phyloP scores from a whole-genome alignment of 176 grass and related monocot species.

The Olyra latifolia region DNA sequence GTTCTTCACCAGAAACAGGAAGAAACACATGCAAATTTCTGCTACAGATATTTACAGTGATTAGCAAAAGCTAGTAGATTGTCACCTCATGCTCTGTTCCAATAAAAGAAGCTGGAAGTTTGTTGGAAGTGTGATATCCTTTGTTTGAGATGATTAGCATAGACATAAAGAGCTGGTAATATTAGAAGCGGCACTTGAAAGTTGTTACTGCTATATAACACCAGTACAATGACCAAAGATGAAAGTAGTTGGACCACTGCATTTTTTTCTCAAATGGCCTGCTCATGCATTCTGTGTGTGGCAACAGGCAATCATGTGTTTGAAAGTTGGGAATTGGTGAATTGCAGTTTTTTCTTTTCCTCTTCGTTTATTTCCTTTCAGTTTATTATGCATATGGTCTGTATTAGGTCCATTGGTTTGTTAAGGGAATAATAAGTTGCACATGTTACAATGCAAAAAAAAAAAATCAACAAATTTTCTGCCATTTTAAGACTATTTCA shows the following conservation, averaged over 20 bases:
- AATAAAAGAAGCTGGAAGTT: not conserved
- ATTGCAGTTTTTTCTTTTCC: not conserved
- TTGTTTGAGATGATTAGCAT: not conserved
- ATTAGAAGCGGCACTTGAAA: conserved; percentile 3
- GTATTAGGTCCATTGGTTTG: not conserved
- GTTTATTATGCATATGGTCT: conserved; percentile 10
- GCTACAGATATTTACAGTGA: not conserved
- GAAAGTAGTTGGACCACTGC: not conserved
- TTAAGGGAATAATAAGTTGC: not conserved
- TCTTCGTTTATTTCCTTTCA: not conserved
- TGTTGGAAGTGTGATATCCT: not conserved
- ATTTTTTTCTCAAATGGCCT: not conserved
- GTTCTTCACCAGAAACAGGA: not conserved
- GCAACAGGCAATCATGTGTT: not conserved
- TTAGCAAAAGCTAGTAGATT: not conserved
- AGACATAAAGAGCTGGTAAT: not conserved
- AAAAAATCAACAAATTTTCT: not conserved
- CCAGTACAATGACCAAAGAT: not conserved
- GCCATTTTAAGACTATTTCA: not conserved
- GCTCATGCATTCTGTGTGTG: not conserved
- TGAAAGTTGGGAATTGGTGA: not conserved
- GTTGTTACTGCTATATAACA: not conserved
- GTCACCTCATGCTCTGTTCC: not conserved
- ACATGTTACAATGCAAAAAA: not conserved
- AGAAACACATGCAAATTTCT: not conserved